Conservation (phyloP, 331 rosid genomes). For the Dryas integrifolia region DNA sequence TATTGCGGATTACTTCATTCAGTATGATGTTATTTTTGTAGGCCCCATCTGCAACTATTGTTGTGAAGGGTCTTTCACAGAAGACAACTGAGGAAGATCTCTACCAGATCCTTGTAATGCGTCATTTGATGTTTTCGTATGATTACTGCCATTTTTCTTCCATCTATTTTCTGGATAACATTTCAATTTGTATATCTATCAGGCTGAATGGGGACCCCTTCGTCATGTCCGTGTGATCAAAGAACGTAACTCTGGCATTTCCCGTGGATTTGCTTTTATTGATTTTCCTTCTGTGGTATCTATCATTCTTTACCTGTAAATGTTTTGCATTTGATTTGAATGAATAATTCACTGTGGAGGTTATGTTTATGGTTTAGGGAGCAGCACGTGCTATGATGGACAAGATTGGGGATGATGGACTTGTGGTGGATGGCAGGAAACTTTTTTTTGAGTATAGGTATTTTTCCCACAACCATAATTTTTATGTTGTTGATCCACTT, state of each 20-base stretch:
- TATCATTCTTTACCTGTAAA: conserved; percentile 17
- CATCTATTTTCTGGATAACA: conserved; percentile 10
- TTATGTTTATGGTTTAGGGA: conserved; percentile 56
- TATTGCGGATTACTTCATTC: conserved; percentile 20
- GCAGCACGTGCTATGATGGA: conserved; percentile 92
- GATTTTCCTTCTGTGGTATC: conserved; percentile 94
- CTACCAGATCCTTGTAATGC: conserved; percentile 86
- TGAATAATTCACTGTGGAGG: conserved; percentile 19
- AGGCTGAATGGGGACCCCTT: conserved; percentile 99
- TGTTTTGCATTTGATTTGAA: conserved; percentile 22
- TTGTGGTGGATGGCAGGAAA: conserved; percentile 82
- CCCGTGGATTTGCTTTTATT: conserved; percentile 97
- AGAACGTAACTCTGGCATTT: conserved; percentile 88
- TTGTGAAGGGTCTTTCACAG: conserved; percentile 95
- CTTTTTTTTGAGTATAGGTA: conserved; percentile 94
- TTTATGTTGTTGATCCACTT: background rate
- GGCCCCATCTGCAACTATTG: conserved; percentile 98
- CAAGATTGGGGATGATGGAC: conserved; percentile 80
- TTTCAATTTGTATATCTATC: conserved; percentile 27
- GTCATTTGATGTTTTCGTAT: conserved; percentile 28
- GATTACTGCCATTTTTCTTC: conserved; percentile 19
- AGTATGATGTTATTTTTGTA: conserved; percentile 36
- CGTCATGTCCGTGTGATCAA: conserved; percentile 95
- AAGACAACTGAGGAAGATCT: conserved; percentile 94
- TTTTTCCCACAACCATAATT: background rate